A percentile compares a stretch with the other conserved stretches of the same genome.
phyloP scores from a whole-genome alignment of 768 basidiomycete genomes.

The Suillus lakei region DNA sequence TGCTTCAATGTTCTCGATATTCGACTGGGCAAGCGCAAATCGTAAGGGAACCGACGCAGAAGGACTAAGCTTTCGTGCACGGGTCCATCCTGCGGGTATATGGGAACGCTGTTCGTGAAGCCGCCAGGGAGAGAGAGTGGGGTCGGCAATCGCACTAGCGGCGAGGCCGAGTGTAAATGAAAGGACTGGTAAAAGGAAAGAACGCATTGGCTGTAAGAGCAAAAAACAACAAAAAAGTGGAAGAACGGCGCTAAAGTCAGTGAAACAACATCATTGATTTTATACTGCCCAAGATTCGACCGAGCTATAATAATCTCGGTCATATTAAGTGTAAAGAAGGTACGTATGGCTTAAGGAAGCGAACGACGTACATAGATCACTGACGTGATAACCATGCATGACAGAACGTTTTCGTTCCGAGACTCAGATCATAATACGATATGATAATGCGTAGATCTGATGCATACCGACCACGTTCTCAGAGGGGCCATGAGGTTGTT shows the following conservation, averaged over 20 bases:
- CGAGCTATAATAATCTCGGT: background rate
- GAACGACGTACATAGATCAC: background rate
- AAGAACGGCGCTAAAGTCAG: slow-evolving; percentile 20
- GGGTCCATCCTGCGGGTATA: slow-evolving; percentile 44
- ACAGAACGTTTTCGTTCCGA: background rate
- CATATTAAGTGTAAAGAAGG: too few relatives aligned
- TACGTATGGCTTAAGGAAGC: too few relatives aligned
- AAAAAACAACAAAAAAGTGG: background rate
- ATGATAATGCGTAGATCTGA: background rate
- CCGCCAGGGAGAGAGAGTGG: slow-evolving; percentile 44
- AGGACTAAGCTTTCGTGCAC: slow-evolving; percentile 34
- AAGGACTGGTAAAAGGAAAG: slow-evolving; percentile 13
- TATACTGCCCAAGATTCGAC: background rate
- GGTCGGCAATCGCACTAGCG: slow-evolving; percentile 7
- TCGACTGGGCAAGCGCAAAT: slow-evolving; percentile 48
- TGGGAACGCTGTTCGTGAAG: slow-evolving; percentile 44
- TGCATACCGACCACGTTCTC: background rate
- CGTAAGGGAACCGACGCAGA: slow-evolving; percentile 45
- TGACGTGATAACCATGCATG: background rate
- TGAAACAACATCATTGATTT: slow-evolving; percentile 19
- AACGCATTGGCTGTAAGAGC: slow-evolving; percentile 17
- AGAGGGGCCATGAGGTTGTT: background rate
- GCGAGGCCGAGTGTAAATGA: slow-evolving; percentile 9
- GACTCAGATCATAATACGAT: background rate
- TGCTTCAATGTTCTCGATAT: slow-evolving; percentile 45